Conservation (phyloP, 2,329 filamentous ascomycete genomes). For the Fusarium newnesense region DNA sequence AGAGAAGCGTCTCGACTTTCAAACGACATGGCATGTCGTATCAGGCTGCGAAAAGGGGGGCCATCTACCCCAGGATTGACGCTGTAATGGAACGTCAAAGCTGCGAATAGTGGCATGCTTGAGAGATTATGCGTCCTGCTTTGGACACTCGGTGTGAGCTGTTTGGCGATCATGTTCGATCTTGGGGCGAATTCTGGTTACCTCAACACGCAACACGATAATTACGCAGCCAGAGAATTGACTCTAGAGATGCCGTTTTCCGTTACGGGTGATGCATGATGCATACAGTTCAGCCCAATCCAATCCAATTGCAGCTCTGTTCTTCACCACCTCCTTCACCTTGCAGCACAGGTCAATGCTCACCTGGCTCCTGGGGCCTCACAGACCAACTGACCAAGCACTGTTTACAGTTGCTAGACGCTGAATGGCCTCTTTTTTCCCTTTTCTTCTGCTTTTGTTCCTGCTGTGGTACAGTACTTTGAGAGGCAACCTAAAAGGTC, state of each 20-base stretch:
- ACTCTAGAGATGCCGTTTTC: constrained; percentile 23
- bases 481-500: constrained; percentile 8
- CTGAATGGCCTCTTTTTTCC: constrained; percentile 26
- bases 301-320: constrained; percentile 39
- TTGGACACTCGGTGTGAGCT: constrained; percentile 18
- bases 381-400: constrained; percentile 37
- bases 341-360: constrained; percentile 30
- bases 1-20: constrained; percentile 35
- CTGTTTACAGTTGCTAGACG: constrained; percentile 1
- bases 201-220: constrained; percentile 9
- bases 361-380: constrained; percentile 21
- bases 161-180: neutral
- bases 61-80: constrained; percentile 40
- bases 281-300: constrained; percentile 22
- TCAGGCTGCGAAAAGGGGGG: constrained; percentile 25
- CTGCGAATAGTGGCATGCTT: constrained; percentile 31
- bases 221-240: constrained; percentile 4
- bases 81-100: constrained; percentile 26
- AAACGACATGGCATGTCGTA: constrained; percentile 36
- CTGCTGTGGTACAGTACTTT: constrained; percentile 12
- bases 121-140: neutral
- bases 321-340: constrained; percentile 10
- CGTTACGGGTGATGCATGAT: constrained; percentile 25
- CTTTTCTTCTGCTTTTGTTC: neutral
- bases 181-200: neutral